Conservation (phyloP, 495 filamentous ascomycete genomes). For the Penicillium diatomitis region DNA sequence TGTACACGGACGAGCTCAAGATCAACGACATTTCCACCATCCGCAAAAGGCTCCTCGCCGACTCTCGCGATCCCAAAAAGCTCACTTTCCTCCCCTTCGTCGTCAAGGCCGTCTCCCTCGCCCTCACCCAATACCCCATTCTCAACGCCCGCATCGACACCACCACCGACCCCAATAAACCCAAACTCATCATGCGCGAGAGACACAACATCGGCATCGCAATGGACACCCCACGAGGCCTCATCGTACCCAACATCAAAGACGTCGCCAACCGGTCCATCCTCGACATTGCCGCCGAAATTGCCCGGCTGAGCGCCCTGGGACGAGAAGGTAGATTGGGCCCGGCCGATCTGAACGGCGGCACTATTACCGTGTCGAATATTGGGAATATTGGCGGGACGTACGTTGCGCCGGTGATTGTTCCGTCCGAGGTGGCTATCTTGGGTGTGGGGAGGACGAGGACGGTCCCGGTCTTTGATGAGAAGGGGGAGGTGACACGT, state of each 20-base stretch:
- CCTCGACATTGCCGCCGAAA: conserved; percentile 64
- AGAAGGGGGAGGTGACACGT: conserved; percentile 77
- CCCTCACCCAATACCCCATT: conserved; percentile 70
- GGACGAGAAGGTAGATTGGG: conserved; percentile 68
- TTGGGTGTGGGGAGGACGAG: conserved; percentile 77
- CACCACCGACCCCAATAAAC: conserved; percentile 45
- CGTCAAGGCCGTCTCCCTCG: conserved; percentile 85
- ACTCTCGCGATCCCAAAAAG: conserved; percentile 44
- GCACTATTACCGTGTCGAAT: conserved; percentile 93
- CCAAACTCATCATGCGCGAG: conserved; percentile 62
- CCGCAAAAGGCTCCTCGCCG: conserved; percentile 48
- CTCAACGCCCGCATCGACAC: conserved; percentile 78
- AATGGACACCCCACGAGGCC: conserved; percentile 84
- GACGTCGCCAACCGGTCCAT: conserved; percentile 69
- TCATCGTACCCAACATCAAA: conserved; percentile 92
- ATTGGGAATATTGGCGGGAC: conserved; percentile 95
- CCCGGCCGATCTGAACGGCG: conserved; percentile 67
- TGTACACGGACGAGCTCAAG: conserved; percentile 81
- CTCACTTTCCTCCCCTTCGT: conserved; percentile 89
- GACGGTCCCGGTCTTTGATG: conserved; percentile 59
- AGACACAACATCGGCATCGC: conserved; percentile 95
- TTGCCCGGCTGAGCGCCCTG: conserved; percentile 60
- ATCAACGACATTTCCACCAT: conserved; percentile 62
- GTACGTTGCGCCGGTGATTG: conserved; percentile 84
- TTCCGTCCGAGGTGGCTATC: conserved; percentile 82